Evolutionary conservation across 257 asterid genomes (phyloP).

Genomic region (Plantago elongata): DNA sequence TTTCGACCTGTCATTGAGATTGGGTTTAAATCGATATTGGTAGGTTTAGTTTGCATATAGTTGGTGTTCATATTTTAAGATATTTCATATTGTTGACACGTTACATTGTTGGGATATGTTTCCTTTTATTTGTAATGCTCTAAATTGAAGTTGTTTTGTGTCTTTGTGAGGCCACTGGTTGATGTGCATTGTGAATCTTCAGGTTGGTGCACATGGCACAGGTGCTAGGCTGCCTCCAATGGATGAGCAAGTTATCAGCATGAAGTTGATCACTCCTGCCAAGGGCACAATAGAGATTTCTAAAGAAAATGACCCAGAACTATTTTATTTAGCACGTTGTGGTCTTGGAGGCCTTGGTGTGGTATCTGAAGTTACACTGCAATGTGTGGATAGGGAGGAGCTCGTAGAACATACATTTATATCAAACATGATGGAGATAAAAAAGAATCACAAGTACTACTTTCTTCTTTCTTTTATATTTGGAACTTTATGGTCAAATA

Average conservation of each 20-base stretch:
- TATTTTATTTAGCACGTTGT: slow-evolving; percentile 90
- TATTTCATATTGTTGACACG: too few relatives aligned
- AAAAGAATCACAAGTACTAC: slow-evolving; percentile 83
- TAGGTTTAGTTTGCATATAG: too few relatives aligned
- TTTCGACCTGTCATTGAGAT: too few relatives aligned
- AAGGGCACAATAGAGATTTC: slow-evolving; percentile 88
- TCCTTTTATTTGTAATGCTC: background rate
- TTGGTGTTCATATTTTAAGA: too few relatives aligned
- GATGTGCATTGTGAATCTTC: slow-evolving; percentile 19
- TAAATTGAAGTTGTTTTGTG: too few relatives aligned
- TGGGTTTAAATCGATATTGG: too few relatives aligned
- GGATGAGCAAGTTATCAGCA: slow-evolving; percentile 93
- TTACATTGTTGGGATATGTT: background rate
- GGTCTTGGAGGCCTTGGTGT: slow-evolving; percentile 99
- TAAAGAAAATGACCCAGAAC: slow-evolving; percentile 80
- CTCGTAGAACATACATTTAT: slow-evolving; percentile 89
- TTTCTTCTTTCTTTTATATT: slow-evolving; percentile 3
- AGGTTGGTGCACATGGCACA: slow-evolving; percentile 99
- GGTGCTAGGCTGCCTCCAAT: slow-evolving; percentile 94
- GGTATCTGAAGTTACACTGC: slow-evolving; percentile 92
- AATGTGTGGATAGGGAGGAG: slow-evolving; percentile 90
- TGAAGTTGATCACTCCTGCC: slow-evolving; percentile 88
- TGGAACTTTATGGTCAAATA: slow-evolving; percentile 14
- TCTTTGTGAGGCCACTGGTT: background rate
- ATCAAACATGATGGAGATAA: slow-evolving; percentile 67